Percentiles rank a stretch among this genome's conserved stretches.
Conservation (phyloP, 1,284 basidiomycete genomes). For the Mycosarcoma mackinlayi region DNA sequence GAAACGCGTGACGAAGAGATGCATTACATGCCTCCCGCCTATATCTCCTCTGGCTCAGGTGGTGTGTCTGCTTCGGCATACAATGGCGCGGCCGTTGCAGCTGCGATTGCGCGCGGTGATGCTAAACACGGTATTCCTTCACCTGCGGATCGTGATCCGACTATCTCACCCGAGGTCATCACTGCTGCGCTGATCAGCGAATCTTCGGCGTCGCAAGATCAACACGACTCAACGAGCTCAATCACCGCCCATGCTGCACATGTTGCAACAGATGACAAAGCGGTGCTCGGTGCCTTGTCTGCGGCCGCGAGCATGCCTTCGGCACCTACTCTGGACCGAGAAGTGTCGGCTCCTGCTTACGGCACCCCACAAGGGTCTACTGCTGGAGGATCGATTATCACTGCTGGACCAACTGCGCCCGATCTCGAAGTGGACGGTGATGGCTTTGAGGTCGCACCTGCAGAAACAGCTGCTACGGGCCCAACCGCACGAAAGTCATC, state of each 20-base stretch:
- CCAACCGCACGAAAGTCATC: neutral
- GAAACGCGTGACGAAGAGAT: conserved; percentile 34
- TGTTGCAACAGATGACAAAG: conserved; percentile 60
- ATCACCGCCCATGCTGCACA: conserved; percentile 50
- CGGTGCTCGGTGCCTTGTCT: conserved; percentile 42
- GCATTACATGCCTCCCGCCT: conserved; percentile 55
- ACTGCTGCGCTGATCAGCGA: conserved; percentile 11
- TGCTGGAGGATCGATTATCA: conserved; percentile 5
- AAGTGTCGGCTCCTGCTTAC: conserved; percentile 37
- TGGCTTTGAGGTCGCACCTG: conserved; percentile 44
- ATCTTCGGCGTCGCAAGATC: neutral
- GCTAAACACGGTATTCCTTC: conserved; percentile 43
- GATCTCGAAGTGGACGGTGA: conserved; percentile 45
- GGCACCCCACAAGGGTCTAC: conserved; percentile 1
- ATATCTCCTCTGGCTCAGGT: conserved; percentile 48
- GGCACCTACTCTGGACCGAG: conserved; percentile 18
- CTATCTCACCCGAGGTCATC: conserved; percentile 30
- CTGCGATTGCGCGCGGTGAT: conserved; percentile 36
- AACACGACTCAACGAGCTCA: conserved; percentile 6
- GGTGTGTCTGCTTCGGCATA: neutral
- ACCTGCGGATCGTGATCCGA: conserved; percentile 29
- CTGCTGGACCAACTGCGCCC: conserved; percentile 44
- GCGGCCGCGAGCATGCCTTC: conserved; percentile 49
- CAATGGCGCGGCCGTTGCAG: conserved; percentile 18
- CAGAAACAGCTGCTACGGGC: neutral